Base-by-base conservation (phyloP, 2,329 filamentous ascomycete species). In the Piedraia hortae region DNA sequence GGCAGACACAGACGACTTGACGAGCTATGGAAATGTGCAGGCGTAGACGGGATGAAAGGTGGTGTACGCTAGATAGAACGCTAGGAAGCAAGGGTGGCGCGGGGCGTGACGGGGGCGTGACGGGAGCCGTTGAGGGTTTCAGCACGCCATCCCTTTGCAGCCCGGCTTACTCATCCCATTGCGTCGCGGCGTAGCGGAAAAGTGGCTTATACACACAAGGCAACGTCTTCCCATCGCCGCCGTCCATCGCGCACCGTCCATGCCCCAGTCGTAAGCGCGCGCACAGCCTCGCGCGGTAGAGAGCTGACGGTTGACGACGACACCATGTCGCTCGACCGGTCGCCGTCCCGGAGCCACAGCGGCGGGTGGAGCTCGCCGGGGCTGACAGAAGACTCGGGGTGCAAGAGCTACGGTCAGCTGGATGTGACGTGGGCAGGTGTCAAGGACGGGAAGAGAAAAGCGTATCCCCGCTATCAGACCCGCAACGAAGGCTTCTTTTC, bases 311-410 rank as follows among this genome's bases (percentile, higher is more conserved):
- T 17, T 10, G 5, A 18, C 15, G 11, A 25, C 27, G 28, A 28
- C 14, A 30, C 31, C 27, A 90, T 90, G 80, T 73, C 73, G 34
- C 51, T 82, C 30, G 85, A 78, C 34, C 66, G 77, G 48, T 88
- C 75, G 41, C 75, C 80, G 22, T 90, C 77, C 25, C 82, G 80
- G 29, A 60, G 65, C 30, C 70, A 66, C 29, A 71, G 72, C 37
- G 77, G 75, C 41, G 78, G 78, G 35, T 91, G 82, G 80, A 47
- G 77, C 72, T 25, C 74, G 68, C 31, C 57, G 75, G 40, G 74
- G 27, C 56, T 89, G 36, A 70, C 63, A 39, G 33, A 38, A 18
- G 28, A 43, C 20, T 24, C 21, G 19, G 28, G 21, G 3, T 12
- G 18, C 12, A 27, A 30, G 14, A 26, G 24, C n/a, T 31, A 56